Evolutionary conservation across 495 filamentous ascomycete species (phyloP).

Genomic region (Thermothielavioides terrestris): DNA sequence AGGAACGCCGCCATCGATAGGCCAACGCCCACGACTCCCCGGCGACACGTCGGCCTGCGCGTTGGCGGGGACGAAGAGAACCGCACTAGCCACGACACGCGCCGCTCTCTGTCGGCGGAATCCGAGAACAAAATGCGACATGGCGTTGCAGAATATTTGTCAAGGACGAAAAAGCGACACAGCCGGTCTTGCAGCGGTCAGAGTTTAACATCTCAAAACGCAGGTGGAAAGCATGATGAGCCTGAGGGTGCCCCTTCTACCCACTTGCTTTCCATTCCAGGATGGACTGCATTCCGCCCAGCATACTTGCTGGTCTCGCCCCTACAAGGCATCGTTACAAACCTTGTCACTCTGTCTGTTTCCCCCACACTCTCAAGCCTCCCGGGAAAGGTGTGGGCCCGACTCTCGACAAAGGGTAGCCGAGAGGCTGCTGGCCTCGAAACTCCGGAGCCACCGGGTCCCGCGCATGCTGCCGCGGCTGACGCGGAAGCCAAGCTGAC

Average conservation of each 20-base stretch:
- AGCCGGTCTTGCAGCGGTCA: not conserved
- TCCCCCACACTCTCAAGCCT: conserved; percentile 14
- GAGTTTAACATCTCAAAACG: conserved; percentile 9
- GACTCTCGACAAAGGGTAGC: not conserved
- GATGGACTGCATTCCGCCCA: conserved; percentile 25
- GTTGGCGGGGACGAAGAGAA: conserved; percentile 34
- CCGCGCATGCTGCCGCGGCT: not conserved
- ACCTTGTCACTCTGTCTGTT: conserved; percentile 48
- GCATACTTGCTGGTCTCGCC: conserved; percentile 79
- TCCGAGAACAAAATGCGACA: conserved; percentile 32
- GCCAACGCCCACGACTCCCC: conserved; percentile 18
- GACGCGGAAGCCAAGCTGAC: conserved; percentile 46
- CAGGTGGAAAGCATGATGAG: not conserved
- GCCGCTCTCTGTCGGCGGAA: conserved; percentile 19
- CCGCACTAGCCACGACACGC: conserved; percentile 24
- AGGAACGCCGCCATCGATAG: conserved; percentile 15
- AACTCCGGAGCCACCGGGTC: not conserved
- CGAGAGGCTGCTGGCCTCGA: not conserved
- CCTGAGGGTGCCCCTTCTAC: conserved; percentile 2
- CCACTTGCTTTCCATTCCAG: conserved; percentile 19
- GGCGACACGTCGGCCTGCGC: conserved; percentile 27
- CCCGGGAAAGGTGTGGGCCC: conserved; percentile 10
- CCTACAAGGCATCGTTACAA: conserved; percentile 54
- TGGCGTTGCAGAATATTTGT: conserved; percentile 33
- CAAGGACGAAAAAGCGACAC: conserved; percentile 24